A percentile compares a stretch with the other conserved stretches of the same genome.
Evolutionary conservation across 768 basidiomycete species (phyloP).

Genomic region (Russula griseocarnosa): DNA sequence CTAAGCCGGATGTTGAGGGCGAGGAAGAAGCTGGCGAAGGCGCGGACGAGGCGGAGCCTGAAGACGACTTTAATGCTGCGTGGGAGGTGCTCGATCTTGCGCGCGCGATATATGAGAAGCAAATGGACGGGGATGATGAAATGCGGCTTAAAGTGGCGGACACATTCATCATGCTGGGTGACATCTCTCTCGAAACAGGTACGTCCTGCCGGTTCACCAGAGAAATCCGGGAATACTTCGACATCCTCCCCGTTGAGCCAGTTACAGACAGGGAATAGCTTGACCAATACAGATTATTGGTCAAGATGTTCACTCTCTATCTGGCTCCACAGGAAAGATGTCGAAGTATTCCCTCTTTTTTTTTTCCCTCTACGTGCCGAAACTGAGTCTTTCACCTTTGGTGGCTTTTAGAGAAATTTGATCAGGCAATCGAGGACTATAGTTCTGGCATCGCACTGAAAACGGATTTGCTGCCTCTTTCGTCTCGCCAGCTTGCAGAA

Average conservation of each 20-base stretch:
- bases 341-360: too few species aligned
- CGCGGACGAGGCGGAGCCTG: slow-evolving; percentile 69
- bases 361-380: not conserved
- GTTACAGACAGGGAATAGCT: too few species aligned
- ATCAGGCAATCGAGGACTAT: slow-evolving; percentile 89
- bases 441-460: slow-evolving; percentile 73
- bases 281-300: too few species aligned
- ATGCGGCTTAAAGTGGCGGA: slow-evolving; percentile 83
- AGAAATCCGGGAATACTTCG: too few species aligned
- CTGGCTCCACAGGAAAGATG: too few species aligned
- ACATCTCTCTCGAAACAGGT: slow-evolving; percentile 98
- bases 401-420: slow-evolving; percentile 76
- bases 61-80: slow-evolving; percentile 96
- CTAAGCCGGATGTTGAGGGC: slow-evolving; percentile 44
- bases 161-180: slow-evolving; percentile 84
- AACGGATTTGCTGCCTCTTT: slow-evolving; percentile 64
- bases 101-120: slow-evolving; percentile 76
- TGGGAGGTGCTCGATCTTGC: slow-evolving; percentile 98
- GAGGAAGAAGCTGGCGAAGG: slow-evolving; percentile 43
- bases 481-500: slow-evolving; percentile 91
- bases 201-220: too few species aligned
- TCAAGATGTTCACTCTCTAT: too few species aligned
- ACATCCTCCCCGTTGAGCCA: too few species aligned
- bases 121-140: slow-evolving; percentile 53
- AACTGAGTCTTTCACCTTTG: not conserved